Base-by-base conservation (phyloP, 768 basidiomycete species). In the Tricholoma bakamatsutake region DNA sequence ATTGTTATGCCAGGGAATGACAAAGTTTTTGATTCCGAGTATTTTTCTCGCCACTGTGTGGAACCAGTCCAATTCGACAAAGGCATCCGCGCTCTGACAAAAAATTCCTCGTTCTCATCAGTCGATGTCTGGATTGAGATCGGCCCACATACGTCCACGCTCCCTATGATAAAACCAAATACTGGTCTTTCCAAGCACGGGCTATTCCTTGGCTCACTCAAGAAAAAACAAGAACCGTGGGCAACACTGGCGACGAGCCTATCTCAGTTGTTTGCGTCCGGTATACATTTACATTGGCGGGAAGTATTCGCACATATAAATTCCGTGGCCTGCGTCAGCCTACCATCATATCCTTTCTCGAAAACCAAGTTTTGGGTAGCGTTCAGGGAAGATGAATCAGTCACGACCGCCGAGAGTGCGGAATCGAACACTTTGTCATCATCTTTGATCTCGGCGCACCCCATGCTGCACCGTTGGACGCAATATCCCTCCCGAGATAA, bases 261-360 rank as follows among this genome's bases (percentile, higher is more conserved):
- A 15, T 67, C 78, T 24, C 73, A 70, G 34, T 62, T 90, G 9
- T 88, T 81, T 63, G 61, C 63, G 3, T 74, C 73, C 8, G 61
- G 65, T 21, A 57, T 74, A 42, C 53, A 64, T 1, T 55, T 88
- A n/a, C 57, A 72, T 28, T 88, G 87, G 88, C 72, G 81, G 17
- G 66, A 70, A 2, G 72, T 80, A 5, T 88, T 82, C 61, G 61
- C 72, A 0, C 76, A 82, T 55, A 54, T 83, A 5, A 59, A 72
- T 0, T 54, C 71, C 7, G 66, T 69, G 8, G 66, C 69, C 3
- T 80, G 80, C 57, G 60, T 78, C n/a, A 76, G 76, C 56, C 67
- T 88, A 10, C 88, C 88, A 0, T 69, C 76, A 3, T 90, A 89
- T 65, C 85, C 86, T 1, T 86, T 88, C 59, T 70, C 76, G 9